Conservation (phyloP, 805 yeast genomes). For the Kazachstania bromeliacearum region DNA sequence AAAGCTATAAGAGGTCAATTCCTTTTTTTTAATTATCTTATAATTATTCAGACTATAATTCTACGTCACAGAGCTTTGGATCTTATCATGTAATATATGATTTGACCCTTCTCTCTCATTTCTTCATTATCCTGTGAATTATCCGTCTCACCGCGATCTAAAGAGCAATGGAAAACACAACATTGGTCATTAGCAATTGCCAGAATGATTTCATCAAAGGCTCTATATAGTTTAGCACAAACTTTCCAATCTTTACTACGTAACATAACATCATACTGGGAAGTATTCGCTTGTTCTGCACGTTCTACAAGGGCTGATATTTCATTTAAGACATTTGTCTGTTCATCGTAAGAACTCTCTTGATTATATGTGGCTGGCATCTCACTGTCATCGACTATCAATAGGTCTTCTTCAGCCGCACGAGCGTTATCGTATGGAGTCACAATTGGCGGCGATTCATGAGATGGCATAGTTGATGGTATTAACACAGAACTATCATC, state of each 20-base stretch:
- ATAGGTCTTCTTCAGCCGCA: slow-evolving; percentile 7
- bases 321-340: slow-evolving; percentile 8
- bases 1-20: no score
- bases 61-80: slow-evolving; percentile 18
- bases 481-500: not conserved
- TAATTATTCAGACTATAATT: no score
- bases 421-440: not conserved
- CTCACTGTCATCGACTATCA: slow-evolving; percentile 21
- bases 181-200: slow-evolving; percentile 49
- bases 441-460: not conserved
- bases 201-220: slow-evolving; percentile 52
- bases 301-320: slow-evolving; percentile 18
- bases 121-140: not conserved
- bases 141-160: slow-evolving; percentile 39
- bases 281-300: slow-evolving; percentile 14
- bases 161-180: slow-evolving; percentile 54
- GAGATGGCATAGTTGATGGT: not conserved
- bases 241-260: slow-evolving; percentile 58
- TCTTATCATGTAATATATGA: slow-evolving; percentile 47
- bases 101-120: slow-evolving; percentile 47
- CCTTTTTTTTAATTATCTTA: no score
- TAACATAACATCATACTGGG: slow-evolving; percentile 37
- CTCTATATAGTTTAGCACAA: slow-evolving; percentile 50
- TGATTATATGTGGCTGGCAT: not conserved
- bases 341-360: not conserved